Percentiles rank a stretch among this genome's conserved stretches.
Evolutionary conservation across 164 flowering plant species (phyloP).

Genomic region (Vitis vinifera): DNA sequence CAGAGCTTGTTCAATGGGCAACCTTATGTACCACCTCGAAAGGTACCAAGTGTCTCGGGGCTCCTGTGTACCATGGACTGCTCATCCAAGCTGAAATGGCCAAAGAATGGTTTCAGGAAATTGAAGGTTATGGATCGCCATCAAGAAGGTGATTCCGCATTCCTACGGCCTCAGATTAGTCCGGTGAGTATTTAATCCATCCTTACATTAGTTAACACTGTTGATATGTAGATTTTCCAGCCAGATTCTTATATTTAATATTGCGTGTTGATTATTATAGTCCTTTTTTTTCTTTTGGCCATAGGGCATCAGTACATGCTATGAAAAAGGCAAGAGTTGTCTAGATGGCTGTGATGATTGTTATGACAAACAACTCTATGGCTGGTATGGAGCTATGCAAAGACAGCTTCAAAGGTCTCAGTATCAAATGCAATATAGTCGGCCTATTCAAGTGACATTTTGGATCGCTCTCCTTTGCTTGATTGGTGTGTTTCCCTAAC

Average conservation of each 20-base stretch:
- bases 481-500: conserved; percentile 50
- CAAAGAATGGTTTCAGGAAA: conserved; percentile 71
- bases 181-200: conserved; percentile 37
- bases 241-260: neutral
- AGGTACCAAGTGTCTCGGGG: conserved; percentile 65
- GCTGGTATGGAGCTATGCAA: conserved; percentile 81
- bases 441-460: conserved; percentile 48
- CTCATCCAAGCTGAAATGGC: conserved; percentile 56
- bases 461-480: conserved; percentile 51
- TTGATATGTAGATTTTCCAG: neutral
- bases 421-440: conserved; percentile 77
- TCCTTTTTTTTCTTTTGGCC: neutral
- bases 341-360: conserved; percentile 63
- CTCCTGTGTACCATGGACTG: conserved; percentile 52
- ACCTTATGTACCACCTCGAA: conserved; percentile 51
- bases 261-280: neutral
- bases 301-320: conserved; percentile 60
- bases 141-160: conserved; percentile 39
- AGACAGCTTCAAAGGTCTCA: conserved; percentile 87
- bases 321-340: conserved; percentile 70
- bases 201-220: neutral
- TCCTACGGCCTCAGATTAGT: conserved; percentile 33
- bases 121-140: conserved; percentile 53
- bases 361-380: conserved; percentile 74
- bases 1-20: conserved; percentile 23